Conservation (phyloP, 208 protist genomes). For the Trypanosoma platydactyli region DNA sequence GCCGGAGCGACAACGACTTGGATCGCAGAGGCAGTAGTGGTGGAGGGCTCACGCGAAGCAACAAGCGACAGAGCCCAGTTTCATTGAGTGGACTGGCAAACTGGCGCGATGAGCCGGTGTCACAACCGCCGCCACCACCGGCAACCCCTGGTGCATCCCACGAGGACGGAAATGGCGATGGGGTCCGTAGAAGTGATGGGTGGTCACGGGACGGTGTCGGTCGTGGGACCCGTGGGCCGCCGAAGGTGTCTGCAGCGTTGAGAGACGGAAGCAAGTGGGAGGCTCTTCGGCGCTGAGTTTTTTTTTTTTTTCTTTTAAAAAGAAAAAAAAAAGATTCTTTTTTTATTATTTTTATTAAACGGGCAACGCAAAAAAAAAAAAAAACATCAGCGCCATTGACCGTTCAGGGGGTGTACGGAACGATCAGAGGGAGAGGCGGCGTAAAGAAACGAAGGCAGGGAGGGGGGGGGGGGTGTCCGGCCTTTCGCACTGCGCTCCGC, state of each 20-base stretch:
- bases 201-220: slow-evolving; percentile 23
- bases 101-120: slow-evolving; percentile 68
- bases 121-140: slow-evolving; percentile 32
- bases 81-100: slow-evolving; percentile 39
- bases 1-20: slow-evolving; percentile 30
- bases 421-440: too few relatives aligned
- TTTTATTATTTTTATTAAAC: too few relatives aligned
- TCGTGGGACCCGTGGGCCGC: slow-evolving; percentile 24
- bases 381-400: too few relatives aligned
- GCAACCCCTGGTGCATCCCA: background rate
- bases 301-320: too few relatives aligned
- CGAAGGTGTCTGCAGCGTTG: slow-evolving; percentile 6
- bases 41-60: slow-evolving; percentile 14
- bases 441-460: background rate
- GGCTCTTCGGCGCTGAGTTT: slow-evolving; percentile 39
- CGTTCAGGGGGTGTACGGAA: too few relatives aligned
- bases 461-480: background rate
- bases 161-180: slow-evolving; percentile 11
- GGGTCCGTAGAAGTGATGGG: slow-evolving; percentile 5
- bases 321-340: too few relatives aligned
- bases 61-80: slow-evolving; percentile 16
- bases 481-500: too few relatives aligned
- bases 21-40: slow-evolving; percentile 31
- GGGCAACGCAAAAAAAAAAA: too few relatives aligned
- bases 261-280: slow-evolving; percentile 35